Conservation (phyloP, 148 eudicot genomes). For the Rhododendron ovatum region DNA sequence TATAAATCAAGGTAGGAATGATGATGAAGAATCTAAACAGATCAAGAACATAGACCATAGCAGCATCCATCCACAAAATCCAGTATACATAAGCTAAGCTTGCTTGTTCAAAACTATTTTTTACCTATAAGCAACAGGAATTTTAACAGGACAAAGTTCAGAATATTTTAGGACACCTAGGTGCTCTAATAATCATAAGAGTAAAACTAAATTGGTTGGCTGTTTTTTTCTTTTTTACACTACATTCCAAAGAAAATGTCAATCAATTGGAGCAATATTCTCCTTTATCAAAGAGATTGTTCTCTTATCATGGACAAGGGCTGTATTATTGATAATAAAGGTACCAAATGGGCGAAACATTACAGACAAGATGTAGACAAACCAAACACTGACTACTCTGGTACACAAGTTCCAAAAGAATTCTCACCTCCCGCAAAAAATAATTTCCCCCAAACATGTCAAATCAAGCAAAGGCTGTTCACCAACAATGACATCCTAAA, state of each 20-base stretch:
- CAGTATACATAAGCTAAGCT: neutral
- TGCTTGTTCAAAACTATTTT: neutral
- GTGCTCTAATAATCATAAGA: neutral
- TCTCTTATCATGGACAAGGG: neutral
- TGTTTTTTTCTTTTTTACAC: neutral
- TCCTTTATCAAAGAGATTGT: neutral
- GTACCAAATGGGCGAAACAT: neutral
- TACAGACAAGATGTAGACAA: neutral
- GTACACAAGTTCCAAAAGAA: neutral
- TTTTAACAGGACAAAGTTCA: neutral
- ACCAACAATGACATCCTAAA: neutral
- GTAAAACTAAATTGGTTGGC: neutral
- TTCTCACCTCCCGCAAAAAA: neutral
- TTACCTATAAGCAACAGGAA: neutral
- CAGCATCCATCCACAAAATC: neutral
- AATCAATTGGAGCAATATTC: neutral
- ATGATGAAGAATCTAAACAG: neutral
- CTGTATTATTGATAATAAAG: neutral
- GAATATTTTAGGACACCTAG: neutral
- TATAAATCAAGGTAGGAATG: neutral
- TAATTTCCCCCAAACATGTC: neutral
- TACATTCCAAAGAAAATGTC: neutral
- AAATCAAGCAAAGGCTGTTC: neutral
- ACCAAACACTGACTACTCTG: neutral
- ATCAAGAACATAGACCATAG: neutral